Conservation (phyloP, 352 stramenopile genomes). For the Phytophthora cryptogea region DNA sequence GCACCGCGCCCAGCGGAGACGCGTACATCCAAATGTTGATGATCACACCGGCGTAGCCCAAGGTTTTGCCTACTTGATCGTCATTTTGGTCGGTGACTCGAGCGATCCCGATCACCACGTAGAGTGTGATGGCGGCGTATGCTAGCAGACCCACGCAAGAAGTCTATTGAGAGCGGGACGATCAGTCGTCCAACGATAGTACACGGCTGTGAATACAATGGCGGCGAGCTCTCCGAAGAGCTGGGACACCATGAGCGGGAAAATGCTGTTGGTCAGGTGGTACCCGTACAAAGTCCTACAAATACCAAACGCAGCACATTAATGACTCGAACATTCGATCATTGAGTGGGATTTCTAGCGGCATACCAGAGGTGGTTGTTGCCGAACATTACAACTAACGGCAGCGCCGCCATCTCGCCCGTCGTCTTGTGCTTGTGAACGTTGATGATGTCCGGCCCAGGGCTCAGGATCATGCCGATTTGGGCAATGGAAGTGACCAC, state of each 20-base stretch:
- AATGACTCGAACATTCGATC: neutral
- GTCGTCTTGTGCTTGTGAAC: constrained; percentile 27
- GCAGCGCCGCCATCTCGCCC: constrained; percentile 28
- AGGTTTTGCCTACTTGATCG: constrained; percentile 30
- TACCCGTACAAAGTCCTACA: constrained; percentile 32
- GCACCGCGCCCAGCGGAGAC: constrained; percentile 32
- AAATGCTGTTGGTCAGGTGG: constrained; percentile 35
- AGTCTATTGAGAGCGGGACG: constrained; percentile 17
- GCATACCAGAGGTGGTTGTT: constrained; percentile 36
- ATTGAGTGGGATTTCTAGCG: neutral
- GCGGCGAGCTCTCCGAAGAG: constrained; percentile 29
- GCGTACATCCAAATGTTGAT: constrained; percentile 39
- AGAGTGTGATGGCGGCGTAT: constrained; percentile 30
- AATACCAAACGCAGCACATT: neutral
- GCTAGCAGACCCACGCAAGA: constrained; percentile 6
- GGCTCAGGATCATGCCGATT: constrained; percentile 31
- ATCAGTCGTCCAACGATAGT: constrained; percentile 26
- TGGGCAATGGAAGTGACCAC: constrained; percentile 30
- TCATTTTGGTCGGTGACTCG: constrained; percentile 37
- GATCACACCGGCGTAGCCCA: constrained; percentile 36
- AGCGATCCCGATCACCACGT: constrained; percentile 37
- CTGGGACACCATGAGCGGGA: constrained; percentile 35
- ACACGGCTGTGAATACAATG: constrained; percentile 27
- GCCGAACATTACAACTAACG: constrained; percentile 33
- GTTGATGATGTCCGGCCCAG: constrained; percentile 22